Percentiles rank a stretch among this genome's conserved stretches.
phyloP scores from a whole-genome alignment of 2,329 filamentous ascomycete species.

The Talaromyces sp. region DNA sequence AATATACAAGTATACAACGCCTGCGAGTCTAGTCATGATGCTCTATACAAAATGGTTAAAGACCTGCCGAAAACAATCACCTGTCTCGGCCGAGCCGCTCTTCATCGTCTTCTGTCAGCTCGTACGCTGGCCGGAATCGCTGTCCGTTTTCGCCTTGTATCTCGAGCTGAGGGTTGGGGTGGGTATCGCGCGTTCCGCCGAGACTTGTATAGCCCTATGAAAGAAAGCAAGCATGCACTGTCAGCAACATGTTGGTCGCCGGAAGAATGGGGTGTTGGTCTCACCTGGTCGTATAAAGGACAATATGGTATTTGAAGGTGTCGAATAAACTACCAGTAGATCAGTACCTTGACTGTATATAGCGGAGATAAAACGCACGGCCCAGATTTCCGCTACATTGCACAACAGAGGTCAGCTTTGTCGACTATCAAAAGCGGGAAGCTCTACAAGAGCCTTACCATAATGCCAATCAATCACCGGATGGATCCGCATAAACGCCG shows the following conservation, averaged over 20 bases:
- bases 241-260: neutral
- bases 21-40: neutral
- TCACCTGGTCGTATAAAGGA: conserved; percentile 64
- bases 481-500: conserved; percentile 84
- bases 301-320: conserved; percentile 79
- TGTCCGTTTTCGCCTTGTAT: neutral
- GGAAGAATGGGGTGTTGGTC: neutral
- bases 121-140: conserved; percentile 12
- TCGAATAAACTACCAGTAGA: conserved; percentile 48
- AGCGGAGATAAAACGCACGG: conserved; percentile 21
- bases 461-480: conserved; percentile 98
- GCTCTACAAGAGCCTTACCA: conserved; percentile 20
- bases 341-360: neutral
- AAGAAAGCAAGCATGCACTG: neutral
- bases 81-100: conserved; percentile 11
- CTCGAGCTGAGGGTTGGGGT: conserved; percentile 63
- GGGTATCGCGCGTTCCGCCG: conserved; percentile 83
- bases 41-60: neutral
- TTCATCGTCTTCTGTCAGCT: conserved; percentile 13
- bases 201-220: conserved; percentile 72
- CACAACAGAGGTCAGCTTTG: neutral
- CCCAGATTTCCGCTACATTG: conserved; percentile 87
- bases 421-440: neutral
- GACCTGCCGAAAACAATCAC: neutral
- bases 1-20: neutral